phyloP scores from a whole-genome alignment of 495 filamentous ascomycete genomes.

The Cercophora newfieldiana region DNA sequence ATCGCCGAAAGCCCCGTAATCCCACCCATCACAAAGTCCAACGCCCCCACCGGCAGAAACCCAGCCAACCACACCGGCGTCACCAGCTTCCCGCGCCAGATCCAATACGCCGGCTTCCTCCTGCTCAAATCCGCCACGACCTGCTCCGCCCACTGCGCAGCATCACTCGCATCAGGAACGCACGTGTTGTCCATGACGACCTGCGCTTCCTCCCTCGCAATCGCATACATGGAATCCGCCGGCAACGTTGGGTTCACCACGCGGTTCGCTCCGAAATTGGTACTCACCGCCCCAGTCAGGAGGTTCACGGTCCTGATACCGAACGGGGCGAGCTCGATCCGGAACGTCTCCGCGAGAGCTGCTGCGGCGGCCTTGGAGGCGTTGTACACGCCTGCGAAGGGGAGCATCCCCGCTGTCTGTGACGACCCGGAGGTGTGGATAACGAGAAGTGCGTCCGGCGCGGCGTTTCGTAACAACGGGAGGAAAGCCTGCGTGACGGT shows the following conservation, averaged over 20 bases:
- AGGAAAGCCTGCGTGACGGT: constrained; percentile 56
- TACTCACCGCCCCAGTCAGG: constrained; percentile 20
- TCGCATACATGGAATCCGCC: constrained; percentile 17
- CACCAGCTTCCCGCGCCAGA: constrained; percentile 34
- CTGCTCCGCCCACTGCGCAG: constrained; percentile 28
- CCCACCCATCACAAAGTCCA: constrained; percentile 35
- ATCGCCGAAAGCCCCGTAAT: constrained; percentile 35
- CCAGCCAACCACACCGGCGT: constrained; percentile 25
- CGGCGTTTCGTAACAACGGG: constrained; percentile 40
- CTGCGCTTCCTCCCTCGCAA: constrained; percentile 24
- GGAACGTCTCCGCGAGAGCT: constrained; percentile 28
- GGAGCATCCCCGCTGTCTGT: not conserved
- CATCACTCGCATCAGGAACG: constrained; percentile 18
- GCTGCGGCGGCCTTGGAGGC: constrained; percentile 37
- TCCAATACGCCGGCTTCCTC: constrained; percentile 23
- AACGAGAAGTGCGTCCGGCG: constrained; percentile 21
- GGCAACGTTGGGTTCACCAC: constrained; percentile 17
- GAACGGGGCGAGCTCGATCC: constrained; percentile 37
- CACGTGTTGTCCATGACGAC: constrained; percentile 29
- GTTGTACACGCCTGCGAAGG: constrained; percentile 40
- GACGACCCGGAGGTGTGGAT: constrained; percentile 35
- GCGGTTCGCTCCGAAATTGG: constrained; percentile 15
- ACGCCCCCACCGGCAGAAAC: constrained; percentile 30
- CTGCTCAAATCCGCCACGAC: constrained; percentile 30
- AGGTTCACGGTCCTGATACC: constrained; percentile 36